Evolutionary conservation across 2,329 filamentous ascomycete genomes (phyloP).

Genomic region (Exophiala bonariae): DNA sequence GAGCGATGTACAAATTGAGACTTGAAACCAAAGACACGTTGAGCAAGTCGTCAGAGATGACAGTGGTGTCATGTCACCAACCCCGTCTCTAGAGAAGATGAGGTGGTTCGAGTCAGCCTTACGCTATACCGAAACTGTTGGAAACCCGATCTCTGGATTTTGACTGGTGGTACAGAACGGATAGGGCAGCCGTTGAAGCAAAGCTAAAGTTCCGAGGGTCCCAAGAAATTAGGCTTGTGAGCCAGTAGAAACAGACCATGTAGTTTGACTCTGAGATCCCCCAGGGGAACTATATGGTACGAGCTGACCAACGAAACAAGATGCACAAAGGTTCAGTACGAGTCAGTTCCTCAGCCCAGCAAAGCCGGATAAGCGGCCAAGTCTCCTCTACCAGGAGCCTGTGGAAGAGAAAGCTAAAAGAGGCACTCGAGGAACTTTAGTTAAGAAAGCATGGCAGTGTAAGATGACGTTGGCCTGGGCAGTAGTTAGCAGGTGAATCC

Average conservation of each 20-base stretch:
- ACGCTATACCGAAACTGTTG: conserved; percentile 12
- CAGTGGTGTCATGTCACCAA: conserved; percentile 1
- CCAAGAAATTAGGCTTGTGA: too few relatives aligned
- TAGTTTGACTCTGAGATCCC: too few relatives aligned
- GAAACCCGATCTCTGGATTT: background rate
- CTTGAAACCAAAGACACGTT: background rate
- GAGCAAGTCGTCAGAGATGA: conserved; percentile 9
- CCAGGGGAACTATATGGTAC: conserved; percentile 7
- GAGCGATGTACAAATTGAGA: too few relatives aligned
- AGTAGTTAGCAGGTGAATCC: too few relatives aligned
- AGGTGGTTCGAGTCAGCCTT: conserved; percentile 19
- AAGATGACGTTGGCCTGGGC: too few relatives aligned
- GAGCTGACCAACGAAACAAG: conserved; percentile 19
- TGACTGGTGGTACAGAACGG: background rate
- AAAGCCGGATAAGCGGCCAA: background rate
- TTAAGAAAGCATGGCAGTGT: too few relatives aligned
- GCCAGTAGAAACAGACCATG: too few relatives aligned
- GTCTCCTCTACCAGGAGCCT: too few relatives aligned
- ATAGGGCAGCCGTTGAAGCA: background rate
- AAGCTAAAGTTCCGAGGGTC: background rate
- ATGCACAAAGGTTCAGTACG: conserved; percentile 7
- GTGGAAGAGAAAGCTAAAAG: too few relatives aligned
- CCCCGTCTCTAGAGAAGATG: background rate
- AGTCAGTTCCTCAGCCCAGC: background rate
- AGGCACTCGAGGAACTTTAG: too few relatives aligned